phyloP scores from a whole-genome alignment of 805 yeast species.

The Ogataea nitratoaversa region DNA sequence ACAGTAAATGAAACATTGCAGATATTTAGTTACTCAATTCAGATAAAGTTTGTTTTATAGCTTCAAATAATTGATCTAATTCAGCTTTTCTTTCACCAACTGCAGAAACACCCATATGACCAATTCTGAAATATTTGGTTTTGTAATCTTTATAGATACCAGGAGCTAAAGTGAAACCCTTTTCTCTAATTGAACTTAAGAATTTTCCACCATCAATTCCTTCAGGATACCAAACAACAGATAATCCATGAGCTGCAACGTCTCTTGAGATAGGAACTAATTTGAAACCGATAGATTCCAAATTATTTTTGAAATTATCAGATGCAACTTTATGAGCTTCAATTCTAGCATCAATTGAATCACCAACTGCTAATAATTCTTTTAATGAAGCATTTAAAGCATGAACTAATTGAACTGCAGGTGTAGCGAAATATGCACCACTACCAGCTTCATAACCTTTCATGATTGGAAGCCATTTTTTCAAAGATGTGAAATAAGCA shows the following conservation, averaged over 20 bases:
- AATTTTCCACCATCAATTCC: conserved; percentile 66
- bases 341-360: conserved; percentile 52
- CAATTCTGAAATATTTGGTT: conserved; percentile 84
- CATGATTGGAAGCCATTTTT: conserved; percentile 88
- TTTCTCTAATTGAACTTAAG: conserved; percentile 50
- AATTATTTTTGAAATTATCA: conserved; percentile 54
- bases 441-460: conserved; percentile 75
- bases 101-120: conserved; percentile 91
- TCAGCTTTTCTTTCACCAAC: conserved; percentile 52
- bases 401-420: conserved; percentile 83
- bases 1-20: conserved; percentile 32
- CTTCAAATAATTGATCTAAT: conserved; percentile 44
- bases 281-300: conserved; percentile 59
- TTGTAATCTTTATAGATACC: conserved; percentile 83
- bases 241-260: conserved; percentile 81
- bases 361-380: conserved; percentile 50
- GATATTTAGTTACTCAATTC: conserved; percentile 30
- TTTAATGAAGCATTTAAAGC: conserved; percentile 74
- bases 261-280: conserved; percentile 55
- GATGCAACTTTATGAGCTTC: conserved; percentile 60
- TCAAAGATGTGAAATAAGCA: conserved; percentile 65
- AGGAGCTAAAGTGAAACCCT: conserved; percentile 79
- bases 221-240: conserved; percentile 81
- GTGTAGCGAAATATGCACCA: conserved; percentile 91
- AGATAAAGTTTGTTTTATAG: conserved; percentile 39